Conservation (phyloP, 345 rosid genomes). For the Eucalyptus polyanthemos region DNA sequence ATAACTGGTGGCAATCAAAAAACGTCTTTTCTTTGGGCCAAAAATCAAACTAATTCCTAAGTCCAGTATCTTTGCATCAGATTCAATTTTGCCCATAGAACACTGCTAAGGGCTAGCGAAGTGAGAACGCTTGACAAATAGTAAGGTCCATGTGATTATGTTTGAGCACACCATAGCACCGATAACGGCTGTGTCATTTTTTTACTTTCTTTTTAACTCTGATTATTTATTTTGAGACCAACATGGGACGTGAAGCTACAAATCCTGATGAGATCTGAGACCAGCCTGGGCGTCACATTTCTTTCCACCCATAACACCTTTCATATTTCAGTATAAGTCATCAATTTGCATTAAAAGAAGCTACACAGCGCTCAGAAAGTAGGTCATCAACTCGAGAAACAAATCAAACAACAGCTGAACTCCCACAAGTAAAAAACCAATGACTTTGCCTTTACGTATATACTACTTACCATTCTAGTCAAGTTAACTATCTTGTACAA, state of each 20-base stretch:
- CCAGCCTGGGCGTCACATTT: not conserved
- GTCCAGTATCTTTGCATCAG: not conserved
- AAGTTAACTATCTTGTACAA: not conserved
- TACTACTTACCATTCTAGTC: not conserved
- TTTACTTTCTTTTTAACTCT: not conserved
- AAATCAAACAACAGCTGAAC: not conserved
- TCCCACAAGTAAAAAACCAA: not conserved
- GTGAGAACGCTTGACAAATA: not conserved
- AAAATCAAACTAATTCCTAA: not conserved
- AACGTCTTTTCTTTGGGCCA: not conserved
- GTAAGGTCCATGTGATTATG: not conserved
- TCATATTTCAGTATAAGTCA: not conserved
- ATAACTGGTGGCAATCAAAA: not conserved
- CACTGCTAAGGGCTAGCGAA: not conserved
- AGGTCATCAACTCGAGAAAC: not conserved
- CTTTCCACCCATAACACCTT: not conserved
- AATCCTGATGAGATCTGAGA: not conserved
- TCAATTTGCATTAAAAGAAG: not conserved
- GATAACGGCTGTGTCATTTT: not conserved
- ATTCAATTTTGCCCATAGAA: not conserved
- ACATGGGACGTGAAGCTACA: not conserved
- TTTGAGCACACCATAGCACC: not conserved
- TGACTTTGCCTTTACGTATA: not conserved
- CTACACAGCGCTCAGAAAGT: not conserved
- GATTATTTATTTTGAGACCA: not conserved